These are phyloP conservation scores for Chaetomium sp. DNA, from an alignment of 2,329 filamentous ascomycete genomes.

Conservation along the genomic window DNA sequence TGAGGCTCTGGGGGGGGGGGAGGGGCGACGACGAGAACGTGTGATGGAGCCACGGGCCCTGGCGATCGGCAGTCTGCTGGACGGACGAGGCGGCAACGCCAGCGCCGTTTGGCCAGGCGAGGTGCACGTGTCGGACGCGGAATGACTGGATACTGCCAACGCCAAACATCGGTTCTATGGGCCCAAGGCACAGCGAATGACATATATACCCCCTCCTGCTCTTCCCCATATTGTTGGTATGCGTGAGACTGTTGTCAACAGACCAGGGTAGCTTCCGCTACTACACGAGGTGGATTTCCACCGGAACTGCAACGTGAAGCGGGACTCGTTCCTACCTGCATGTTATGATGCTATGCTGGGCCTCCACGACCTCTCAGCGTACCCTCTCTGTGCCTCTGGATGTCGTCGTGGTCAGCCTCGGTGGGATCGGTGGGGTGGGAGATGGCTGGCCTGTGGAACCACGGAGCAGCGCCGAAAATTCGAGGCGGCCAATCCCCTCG, in stretches of 20 bases:
- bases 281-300: not conserved
- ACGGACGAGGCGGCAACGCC: not conserved
- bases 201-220: constrained; percentile 5
- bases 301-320: too few relatives aligned
- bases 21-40: not conserved
- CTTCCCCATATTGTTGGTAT: not conserved
- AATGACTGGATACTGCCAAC: constrained; percentile 3
- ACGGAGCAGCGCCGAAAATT: constrained; percentile 18
- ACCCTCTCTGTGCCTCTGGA: not conserved
- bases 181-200: not conserved
- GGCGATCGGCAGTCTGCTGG: not conserved
- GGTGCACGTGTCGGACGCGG: constrained; percentile 8
- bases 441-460: constrained; percentile 17
- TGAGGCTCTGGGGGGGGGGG: not conserved
- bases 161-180: not conserved
- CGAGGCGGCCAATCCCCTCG: constrained; percentile 30
- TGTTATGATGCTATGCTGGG: too few relatives aligned
- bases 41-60: not conserved
- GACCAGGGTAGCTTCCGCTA: not conserved
- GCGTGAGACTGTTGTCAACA: not conserved
- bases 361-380: not conserved
- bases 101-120: not conserved
- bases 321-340: too few relatives aligned
- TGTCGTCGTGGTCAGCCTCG: constrained; percentile 14
- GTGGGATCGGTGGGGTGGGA: not conserved